Conservation (phyloP, 2,329 filamentous ascomycete species). For the Domatiomyces catenatus region DNA sequence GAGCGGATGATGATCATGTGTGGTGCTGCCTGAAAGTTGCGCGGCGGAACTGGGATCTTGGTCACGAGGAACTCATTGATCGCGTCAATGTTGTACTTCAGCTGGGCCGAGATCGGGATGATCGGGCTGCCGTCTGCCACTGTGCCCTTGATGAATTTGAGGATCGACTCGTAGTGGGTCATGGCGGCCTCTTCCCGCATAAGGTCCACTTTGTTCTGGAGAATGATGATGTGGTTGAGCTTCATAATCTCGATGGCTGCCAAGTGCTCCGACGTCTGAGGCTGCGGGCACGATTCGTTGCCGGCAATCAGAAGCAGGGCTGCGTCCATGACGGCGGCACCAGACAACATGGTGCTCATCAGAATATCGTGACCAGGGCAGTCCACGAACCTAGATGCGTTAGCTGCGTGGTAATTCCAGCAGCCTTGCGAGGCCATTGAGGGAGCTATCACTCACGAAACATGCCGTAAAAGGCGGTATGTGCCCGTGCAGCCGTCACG, state of each 20-base stretch:
- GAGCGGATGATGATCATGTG: slow-evolving; percentile 99
- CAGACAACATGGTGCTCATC: slow-evolving; percentile 99
- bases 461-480: slow-evolving; percentile 78
- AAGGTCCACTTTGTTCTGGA: slow-evolving; percentile 98
- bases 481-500: slow-evolving; percentile 76
- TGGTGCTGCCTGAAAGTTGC: slow-evolving; percentile 81
- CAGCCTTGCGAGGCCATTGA: neutral
- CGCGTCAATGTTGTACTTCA: slow-evolving; percentile 99
- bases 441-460: slow-evolving; percentile 53
- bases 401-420: slow-evolving; percentile 5
- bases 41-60: slow-evolving; percentile 78
- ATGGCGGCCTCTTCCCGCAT: slow-evolving; percentile 92
- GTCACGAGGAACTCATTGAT: slow-evolving; percentile 93
- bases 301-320: slow-evolving; percentile 90
- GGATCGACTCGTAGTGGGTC: slow-evolving; percentile 89
- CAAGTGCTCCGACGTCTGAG: slow-evolving; percentile 96
- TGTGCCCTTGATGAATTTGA: slow-evolving; percentile 96
- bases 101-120: slow-evolving; percentile 90
- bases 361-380: slow-evolving; percentile 99
- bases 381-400: slow-evolving; percentile 63
- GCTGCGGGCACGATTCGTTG: slow-evolving; percentile 96
- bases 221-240: slow-evolving; percentile 96
- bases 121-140: slow-evolving; percentile 90
- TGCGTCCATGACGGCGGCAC: slow-evolving; percentile 98
- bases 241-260: slow-evolving; percentile 99